A percentile compares a stretch with the other conserved stretches of the same genome.
Evolutionary conservation across 768 basidiomycete species (phyloP).

Genomic region (Mrakia frigida): DNA sequence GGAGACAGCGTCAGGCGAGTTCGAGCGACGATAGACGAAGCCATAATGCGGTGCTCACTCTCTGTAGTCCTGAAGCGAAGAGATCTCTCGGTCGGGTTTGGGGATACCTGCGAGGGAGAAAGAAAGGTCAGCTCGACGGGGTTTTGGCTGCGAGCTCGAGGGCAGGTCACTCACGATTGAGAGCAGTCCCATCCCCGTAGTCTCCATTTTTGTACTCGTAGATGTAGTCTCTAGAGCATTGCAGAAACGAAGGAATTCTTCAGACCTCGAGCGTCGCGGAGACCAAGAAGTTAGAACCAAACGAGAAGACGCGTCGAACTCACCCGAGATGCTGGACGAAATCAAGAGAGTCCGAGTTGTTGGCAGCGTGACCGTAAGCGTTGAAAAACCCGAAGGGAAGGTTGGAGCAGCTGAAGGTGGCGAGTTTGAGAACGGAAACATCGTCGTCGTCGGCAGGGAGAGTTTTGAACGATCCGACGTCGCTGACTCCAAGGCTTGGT

Average conservation of each 20-base stretch:
- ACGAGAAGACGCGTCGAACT: not conserved
- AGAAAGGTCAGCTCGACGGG: no score
- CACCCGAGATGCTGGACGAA: constrained; percentile 52
- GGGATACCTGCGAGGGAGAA: constrained; percentile 37
- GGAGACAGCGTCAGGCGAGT: no score
- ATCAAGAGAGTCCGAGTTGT: constrained; percentile 53
- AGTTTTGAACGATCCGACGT: constrained; percentile 55
- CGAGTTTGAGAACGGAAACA: constrained; percentile 51
- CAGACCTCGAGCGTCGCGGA: no score
- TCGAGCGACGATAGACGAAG: no score
- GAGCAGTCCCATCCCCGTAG: constrained; percentile 46
- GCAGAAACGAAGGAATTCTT: not conserved
- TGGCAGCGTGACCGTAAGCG: constrained; percentile 57
- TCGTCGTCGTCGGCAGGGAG: constrained; percentile 51
- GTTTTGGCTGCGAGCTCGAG: no score
- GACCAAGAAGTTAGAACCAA: not conserved
- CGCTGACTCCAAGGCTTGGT: constrained; percentile 45
- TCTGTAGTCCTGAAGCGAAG: constrained; percentile 54
- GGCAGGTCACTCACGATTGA: constrained; percentile 46
- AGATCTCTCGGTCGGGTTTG: constrained; percentile 53
- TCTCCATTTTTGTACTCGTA: constrained; percentile 40
- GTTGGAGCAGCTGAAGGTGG: constrained; percentile 58
- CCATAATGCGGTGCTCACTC: not conserved
- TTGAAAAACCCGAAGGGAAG: constrained; percentile 58
- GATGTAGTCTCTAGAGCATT: constrained; percentile 49